These are phyloP conservation scores for Homolaphlyctis polyrhiza DNA, from an alignment of 371 early-diverging fungal genomes.

Conservation along the genomic window DNA sequence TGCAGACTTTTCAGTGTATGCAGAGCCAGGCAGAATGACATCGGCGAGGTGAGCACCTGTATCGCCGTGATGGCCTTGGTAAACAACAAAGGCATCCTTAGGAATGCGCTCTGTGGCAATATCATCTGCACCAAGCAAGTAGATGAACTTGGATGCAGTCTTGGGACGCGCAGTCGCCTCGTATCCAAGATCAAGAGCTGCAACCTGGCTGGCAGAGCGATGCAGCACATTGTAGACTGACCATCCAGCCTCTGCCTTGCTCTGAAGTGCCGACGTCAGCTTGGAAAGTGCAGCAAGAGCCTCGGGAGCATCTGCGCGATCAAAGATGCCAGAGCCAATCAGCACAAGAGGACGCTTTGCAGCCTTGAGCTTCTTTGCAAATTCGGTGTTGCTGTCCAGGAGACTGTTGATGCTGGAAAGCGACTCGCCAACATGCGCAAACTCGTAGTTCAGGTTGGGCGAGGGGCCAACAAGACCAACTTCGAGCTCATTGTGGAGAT, in stretches of 20 bases:
- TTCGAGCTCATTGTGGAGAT: conserved; percentile 73
- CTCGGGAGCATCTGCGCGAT: conserved; percentile 64
- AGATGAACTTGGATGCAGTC: conserved; percentile 67
- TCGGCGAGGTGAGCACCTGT: conserved; percentile 91
- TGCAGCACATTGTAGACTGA: conserved; percentile 88
- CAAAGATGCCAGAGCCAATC: conserved; percentile 78
- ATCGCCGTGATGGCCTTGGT: conserved; percentile 98
- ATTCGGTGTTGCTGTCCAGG: conserved; percentile 65
- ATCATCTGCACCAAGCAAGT: conserved; percentile 92
- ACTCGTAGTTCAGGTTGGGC: conserved; percentile 83
- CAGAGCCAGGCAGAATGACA: conserved; percentile 93
- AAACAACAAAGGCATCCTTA: conserved; percentile 91
- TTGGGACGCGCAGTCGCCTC: conserved; percentile 33
- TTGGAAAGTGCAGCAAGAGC: conserved; percentile 66
- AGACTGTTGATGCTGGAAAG: conserved; percentile 66
- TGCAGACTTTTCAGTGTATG: conserved; percentile 94
- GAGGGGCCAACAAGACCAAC: conserved; percentile 77
- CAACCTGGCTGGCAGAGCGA: conserved; percentile 77
- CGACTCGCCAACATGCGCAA: conserved; percentile 73
- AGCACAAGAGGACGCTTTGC: conserved; percentile 92
- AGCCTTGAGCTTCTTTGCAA: conserved; percentile 65
- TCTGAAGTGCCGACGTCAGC: conserved; percentile 50
- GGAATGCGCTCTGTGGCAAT: conserved; percentile 68
- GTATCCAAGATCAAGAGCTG: conserved; percentile 89
- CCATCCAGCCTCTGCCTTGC: conserved; percentile 73